A percentile compares a stretch with the other conserved stretches of the same genome.
These are phyloP conservation scores for Hydnum rufescens DNA, from an alignment of 768 basidiomycete species.

Conservation along the genomic window DNA sequence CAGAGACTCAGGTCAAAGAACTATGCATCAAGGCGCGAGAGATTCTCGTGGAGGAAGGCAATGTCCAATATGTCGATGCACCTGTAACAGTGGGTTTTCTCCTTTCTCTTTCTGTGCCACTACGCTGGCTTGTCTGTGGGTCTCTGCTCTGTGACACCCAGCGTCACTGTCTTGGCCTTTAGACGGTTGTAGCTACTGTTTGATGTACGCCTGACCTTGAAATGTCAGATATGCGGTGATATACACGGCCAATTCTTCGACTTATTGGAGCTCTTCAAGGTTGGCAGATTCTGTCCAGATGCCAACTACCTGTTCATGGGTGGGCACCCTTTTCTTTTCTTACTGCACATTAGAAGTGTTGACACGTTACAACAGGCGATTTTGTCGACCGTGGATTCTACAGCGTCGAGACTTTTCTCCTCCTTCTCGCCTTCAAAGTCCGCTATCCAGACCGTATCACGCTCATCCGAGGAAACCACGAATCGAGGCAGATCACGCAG, in stretches of 20 bases:
- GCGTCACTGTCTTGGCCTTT: background rate
- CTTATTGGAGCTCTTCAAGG: constrained; percentile 60
- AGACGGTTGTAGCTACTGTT: background rate
- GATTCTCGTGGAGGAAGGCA: constrained; percentile 92
- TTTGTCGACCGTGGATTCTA: constrained; percentile 98
- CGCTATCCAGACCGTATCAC: constrained; percentile 96
- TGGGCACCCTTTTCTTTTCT: constrained; percentile 20
- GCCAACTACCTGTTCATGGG: constrained; percentile 92
- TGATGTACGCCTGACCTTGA: too few relatives aligned
- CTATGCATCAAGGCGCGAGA: constrained; percentile 92
- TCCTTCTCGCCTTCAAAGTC: constrained; percentile 87
- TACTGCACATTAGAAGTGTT: constrained; percentile 16
- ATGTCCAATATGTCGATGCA: constrained; percentile 88
- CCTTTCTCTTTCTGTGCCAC: too few relatives aligned
- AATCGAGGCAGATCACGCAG: constrained; percentile 92
- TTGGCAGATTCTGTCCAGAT: constrained; percentile 70
- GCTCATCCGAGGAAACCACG: constrained; percentile 93
- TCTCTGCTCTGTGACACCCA: background rate
- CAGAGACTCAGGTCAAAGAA: constrained; percentile 87
- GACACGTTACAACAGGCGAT: constrained; percentile 39
- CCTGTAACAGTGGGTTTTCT: constrained; percentile 53
- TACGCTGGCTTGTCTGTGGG: too few relatives aligned
- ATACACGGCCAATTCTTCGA: constrained; percentile 32
- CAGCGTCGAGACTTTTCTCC: constrained; percentile 87
- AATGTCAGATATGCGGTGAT: constrained; percentile 27